phyloP scores from a whole-genome alignment of 139 green algal genomes.

The Chlorella sp. region DNA sequence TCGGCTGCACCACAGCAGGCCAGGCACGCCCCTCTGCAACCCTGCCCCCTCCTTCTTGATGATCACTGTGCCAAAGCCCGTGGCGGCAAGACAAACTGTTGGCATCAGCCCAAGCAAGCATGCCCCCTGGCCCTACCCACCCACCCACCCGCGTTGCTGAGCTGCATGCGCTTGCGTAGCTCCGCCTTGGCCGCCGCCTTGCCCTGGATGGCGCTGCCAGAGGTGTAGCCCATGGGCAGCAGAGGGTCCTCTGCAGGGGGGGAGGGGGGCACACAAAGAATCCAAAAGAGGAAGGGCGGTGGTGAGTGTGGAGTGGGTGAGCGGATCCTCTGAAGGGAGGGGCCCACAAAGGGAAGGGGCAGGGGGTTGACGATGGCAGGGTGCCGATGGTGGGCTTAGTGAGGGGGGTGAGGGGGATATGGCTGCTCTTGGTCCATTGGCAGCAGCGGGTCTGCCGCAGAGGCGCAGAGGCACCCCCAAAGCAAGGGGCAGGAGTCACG shows the following conservation, averaged over 20 bases:
- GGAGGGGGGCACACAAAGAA: conserved; percentile 65
- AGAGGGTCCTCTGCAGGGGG: conserved; percentile 65
- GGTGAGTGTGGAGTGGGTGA: background rate
- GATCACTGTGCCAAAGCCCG: too few species aligned
- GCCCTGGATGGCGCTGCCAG: conserved; percentile 55
- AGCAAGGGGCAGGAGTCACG: too few species aligned
- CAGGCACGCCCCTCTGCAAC: background rate
- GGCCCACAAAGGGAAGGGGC: background rate
- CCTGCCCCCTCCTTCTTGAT: too few species aligned
- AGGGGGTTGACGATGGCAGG: background rate
- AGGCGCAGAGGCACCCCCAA: too few species aligned
- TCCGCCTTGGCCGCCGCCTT: conserved; percentile 72
- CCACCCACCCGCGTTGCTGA: conserved; percentile 46
- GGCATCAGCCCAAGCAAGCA: too few species aligned
- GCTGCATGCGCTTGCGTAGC: conserved; percentile 70
- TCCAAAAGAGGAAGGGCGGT: background rate
- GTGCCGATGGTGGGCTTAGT: too few species aligned
- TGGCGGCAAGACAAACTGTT: too few species aligned
- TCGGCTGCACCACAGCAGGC: background rate
- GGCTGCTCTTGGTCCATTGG: too few species aligned
- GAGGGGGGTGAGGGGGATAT: too few species aligned
- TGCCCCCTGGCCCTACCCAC: too few species aligned
- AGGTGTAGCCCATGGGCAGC: conserved; percentile 79
- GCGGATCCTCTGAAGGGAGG: background rate
- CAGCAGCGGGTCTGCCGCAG: too few species aligned